Conservation (phyloP, 768 basidiomycete genomes). For the Cystofilobasidium capitatum region DNA sequence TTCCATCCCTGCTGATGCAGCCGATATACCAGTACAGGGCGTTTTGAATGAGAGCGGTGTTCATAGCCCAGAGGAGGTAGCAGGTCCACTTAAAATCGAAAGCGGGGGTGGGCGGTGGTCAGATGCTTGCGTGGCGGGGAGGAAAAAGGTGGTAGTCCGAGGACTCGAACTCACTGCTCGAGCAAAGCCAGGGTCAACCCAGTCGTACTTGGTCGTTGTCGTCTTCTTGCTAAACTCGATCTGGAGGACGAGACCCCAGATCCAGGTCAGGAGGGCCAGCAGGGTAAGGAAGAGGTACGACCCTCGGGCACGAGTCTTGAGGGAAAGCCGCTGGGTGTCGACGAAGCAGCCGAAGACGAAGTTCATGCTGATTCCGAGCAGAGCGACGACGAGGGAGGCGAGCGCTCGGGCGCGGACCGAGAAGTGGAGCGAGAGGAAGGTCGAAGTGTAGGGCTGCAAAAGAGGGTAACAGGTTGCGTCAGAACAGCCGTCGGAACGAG, state of each 20-base stretch:
- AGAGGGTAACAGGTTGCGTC: conserved; percentile 10
- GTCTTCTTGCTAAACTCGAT: conserved; percentile 8
- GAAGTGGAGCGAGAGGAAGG: conserved; percentile 25
- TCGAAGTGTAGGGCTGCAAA: not conserved
- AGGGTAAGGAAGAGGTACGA: conserved; percentile 7
- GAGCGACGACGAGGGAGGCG: conserved; percentile 22
- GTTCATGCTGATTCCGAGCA: conserved; percentile 14
- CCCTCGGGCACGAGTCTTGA: conserved; percentile 21
- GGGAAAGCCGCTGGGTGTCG: conserved; percentile 13
- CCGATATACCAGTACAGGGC: conserved; percentile 22
- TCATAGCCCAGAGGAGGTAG: not conserved
- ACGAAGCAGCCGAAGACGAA: conserved; percentile 18
- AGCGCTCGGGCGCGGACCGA: conserved; percentile 21
- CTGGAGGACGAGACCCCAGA: conserved; percentile 23
- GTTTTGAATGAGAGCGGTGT: not conserved
- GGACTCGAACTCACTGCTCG: conserved; percentile 2
- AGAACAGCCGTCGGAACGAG: not conserved
- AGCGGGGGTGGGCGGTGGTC: not conserved
- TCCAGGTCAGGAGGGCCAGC: conserved; percentile 16
- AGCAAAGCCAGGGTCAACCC: conserved; percentile 12
- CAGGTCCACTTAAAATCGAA: not conserved
- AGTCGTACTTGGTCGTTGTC: conserved; percentile 2
- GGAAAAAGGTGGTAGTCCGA: not conserved
- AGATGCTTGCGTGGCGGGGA: not conserved
- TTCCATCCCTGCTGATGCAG: not conserved